Percentiles rank a stretch among this genome's conserved stretches.
Conservation (phyloP, 805 yeast genomes). For the Spathaspora boniae region DNA sequence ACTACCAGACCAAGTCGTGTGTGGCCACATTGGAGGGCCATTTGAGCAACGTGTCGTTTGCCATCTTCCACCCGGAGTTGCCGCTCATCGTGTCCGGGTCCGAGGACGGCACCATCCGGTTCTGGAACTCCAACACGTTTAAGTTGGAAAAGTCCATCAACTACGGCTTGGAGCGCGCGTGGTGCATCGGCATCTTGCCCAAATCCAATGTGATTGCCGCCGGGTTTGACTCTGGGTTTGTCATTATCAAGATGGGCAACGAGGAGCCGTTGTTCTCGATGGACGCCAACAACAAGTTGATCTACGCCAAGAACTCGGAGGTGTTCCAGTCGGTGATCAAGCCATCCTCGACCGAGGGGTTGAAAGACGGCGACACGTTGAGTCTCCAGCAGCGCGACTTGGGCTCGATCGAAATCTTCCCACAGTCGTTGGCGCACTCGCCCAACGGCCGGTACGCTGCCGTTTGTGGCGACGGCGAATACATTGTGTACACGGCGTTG, state of each 20-base stretch:
- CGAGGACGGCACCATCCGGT: slow-evolving; percentile 90
- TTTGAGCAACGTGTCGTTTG: slow-evolving; percentile 90
- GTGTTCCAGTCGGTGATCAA: slow-evolving; percentile 80
- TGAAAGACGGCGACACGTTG: slow-evolving; percentile 77
- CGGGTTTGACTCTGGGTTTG: slow-evolving; percentile 93
- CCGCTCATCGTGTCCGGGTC: slow-evolving; percentile 95
- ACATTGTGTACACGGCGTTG: slow-evolving; percentile 89
- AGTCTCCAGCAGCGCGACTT: slow-evolving; percentile 81
- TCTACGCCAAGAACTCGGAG: slow-evolving; percentile 89
- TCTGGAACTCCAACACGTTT: slow-evolving; percentile 95
- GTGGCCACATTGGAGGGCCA: slow-evolving; percentile 96
- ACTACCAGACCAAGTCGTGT: slow-evolving; percentile 93
- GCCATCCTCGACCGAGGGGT: slow-evolving; percentile 54
- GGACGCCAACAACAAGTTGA: slow-evolving; percentile 89
- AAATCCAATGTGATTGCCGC: slow-evolving; percentile 75
- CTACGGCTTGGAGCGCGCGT: slow-evolving; percentile 90
- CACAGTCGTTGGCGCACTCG: slow-evolving; percentile 82
- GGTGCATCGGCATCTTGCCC: slow-evolving; percentile 84
- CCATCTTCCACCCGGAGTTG: slow-evolving; percentile 95
- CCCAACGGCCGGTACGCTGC: slow-evolving; percentile 98
- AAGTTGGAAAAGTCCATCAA: slow-evolving; percentile 89
- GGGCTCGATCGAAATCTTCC: slow-evolving; percentile 92
- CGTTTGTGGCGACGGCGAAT: slow-evolving; percentile 97
- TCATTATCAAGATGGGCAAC: slow-evolving; percentile 84
- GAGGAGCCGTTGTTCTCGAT: slow-evolving; percentile 92